Evolutionary conservation across 1,284 basidiomycete species (phyloP), one percentile per base, ranked within the genome.

Genomic region (Ustilago hordei): DNA sequence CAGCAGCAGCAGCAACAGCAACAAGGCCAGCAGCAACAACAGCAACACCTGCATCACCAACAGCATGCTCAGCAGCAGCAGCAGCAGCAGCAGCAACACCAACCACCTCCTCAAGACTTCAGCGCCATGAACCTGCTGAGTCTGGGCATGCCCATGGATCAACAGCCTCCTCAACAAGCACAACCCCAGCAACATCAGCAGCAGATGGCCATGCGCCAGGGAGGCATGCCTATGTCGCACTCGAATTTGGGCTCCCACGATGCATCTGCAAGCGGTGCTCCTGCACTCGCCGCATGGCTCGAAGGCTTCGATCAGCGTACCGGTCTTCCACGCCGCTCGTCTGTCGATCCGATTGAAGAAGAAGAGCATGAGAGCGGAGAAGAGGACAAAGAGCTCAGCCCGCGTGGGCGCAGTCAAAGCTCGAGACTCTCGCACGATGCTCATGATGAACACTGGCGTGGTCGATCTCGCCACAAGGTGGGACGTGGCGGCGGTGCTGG

Each of bases 311-410:
- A 78, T 19, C 76, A 78, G 61, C 61, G 76, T 9, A 78, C 76
- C 2, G 76, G 76, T 7, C 72, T 78, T 11, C 76, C 76, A 13
- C 72, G 76, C 12, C 76, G 76, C 6, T 78, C 76, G 1, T 78
- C 76, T 1, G 76, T 78, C 19, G 76, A 78, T n/a, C 76, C 76
- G 47, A 78, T 78, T 50, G 72, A 75, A 34, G 76, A 78, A 52
- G 76, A 78, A 39, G 75, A 78, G 63, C 54, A 74, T 58, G 60
- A 78, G 55, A 69, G 61, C 47, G 71, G 64, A 8, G 63, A 70
- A 31, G 67, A 68, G 32, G 71, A 74, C 56, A 68, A 70, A 31
- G 75, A 78, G 60, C 75, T 71, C 31, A 67, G 64, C 48, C 61
- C 58, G 3, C 75, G 75, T 31, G 68, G 71, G 36, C 70, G 71